phyloP scores from a whole-genome alignment of 345 rosid species.

The Heritiera littoralis region DNA sequence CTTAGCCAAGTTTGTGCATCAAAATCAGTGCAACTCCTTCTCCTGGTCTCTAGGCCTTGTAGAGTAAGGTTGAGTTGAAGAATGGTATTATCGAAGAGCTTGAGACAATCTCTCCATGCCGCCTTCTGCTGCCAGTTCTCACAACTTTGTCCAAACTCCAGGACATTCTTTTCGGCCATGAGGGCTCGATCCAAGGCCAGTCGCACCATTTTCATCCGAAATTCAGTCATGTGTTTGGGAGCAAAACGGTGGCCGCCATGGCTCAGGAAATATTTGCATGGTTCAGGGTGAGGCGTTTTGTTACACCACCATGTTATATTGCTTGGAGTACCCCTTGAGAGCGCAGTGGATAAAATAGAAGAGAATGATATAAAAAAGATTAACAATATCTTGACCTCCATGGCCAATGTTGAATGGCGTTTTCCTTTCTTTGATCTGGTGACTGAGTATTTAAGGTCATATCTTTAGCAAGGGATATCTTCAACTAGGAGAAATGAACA shows the following conservation, averaged over 20 bases:
- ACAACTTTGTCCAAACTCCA: conserved; percentile 30
- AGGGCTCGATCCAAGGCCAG: conserved; percentile 58
- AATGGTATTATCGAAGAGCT: conserved; percentile 57
- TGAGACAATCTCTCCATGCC: conserved; percentile 64
- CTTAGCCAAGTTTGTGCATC: conserved; percentile 94
- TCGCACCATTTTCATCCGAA: conserved; percentile 50
- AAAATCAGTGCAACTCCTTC: conserved; percentile 42
- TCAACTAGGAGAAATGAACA: conserved; percentile 17
- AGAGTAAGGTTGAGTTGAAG: conserved; percentile 64
- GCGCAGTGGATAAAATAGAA: conserved; percentile 24
- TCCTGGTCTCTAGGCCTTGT: conserved; percentile 28
- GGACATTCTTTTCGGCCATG: conserved; percentile 32
- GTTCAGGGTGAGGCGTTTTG: conserved; percentile 73
- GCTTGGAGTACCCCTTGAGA: conserved; percentile 23
- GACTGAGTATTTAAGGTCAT: neutral
- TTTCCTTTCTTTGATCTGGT: conserved; percentile 17
- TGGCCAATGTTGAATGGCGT: conserved; percentile 10
- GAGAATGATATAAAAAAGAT: conserved; percentile 28
- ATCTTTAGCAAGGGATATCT: conserved; percentile 6
- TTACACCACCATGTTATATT: conserved; percentile 67
- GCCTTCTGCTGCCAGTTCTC: conserved; percentile 36
- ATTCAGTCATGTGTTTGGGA: conserved; percentile 46
- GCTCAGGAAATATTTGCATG: conserved; percentile 54
- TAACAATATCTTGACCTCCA: conserved; percentile 26
- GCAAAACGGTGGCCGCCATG: conserved; percentile 29